Conservation (phyloP, 2,329 filamentous ascomycete genomes). For the Claviceps fusiformis region DNA sequence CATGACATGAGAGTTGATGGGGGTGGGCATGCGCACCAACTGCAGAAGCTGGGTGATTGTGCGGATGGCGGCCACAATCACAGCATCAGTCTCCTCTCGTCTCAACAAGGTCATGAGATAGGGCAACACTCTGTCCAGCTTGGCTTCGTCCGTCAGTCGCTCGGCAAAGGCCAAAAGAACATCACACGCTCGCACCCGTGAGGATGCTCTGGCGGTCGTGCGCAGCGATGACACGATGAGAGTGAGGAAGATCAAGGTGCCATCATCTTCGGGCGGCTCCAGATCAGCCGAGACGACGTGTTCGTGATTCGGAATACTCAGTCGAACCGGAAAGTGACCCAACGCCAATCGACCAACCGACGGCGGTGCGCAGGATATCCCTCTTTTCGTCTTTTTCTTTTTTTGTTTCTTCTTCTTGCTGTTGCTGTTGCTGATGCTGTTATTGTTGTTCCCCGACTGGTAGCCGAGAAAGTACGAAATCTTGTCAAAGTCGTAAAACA, state of each 20-base stretch:
- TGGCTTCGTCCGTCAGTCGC: slow-evolving; percentile 84
- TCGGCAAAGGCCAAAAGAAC: slow-evolving; percentile 85
- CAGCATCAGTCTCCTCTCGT: slow-evolving; percentile 68
- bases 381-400: slow-evolving; percentile 2
- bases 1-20: slow-evolving; percentile 56
- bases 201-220: slow-evolving; percentile 78
- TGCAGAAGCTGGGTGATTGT: slow-evolving; percentile 80
- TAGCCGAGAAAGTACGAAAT: slow-evolving; percentile 89
- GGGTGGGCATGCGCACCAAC: slow-evolving; percentile 77
- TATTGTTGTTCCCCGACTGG: slow-evolving; percentile 31
- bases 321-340: slow-evolving; percentile 62
- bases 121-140: slow-evolving; percentile 82
- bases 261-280: slow-evolving; percentile 62
- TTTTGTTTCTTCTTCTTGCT: not conserved
- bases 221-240: slow-evolving; percentile 78
- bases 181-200: slow-evolving; percentile 79
- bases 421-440: too few relatives aligned
- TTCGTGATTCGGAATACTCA: slow-evolving; percentile 78
- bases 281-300: slow-evolving; percentile 50
- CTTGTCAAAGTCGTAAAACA: slow-evolving; percentile 94
- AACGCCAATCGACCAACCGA: slow-evolving; percentile 32
- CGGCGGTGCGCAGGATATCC: slow-evolving; percentile 13
- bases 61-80: slow-evolving; percentile 73
- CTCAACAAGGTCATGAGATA: slow-evolving; percentile 69
- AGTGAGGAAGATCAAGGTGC: slow-evolving; percentile 82